Percentiles rank a stretch among this genome's conserved stretches.
phyloP scores from a whole-genome alignment of 1,139 yeast species.

The Debaryomyces udenii region DNA sequence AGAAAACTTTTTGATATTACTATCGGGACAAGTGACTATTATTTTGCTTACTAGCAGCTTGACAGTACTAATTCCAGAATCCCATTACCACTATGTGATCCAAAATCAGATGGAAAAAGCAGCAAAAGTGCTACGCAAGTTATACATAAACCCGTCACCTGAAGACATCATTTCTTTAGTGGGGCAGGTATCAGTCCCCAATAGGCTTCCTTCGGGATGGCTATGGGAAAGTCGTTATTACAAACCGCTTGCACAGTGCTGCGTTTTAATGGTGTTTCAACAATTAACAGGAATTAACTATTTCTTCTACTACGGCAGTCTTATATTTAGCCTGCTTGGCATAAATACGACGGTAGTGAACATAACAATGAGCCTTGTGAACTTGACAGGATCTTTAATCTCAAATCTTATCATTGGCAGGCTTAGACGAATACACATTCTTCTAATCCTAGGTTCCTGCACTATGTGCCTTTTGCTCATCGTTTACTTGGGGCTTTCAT shows the following conservation, averaged over 20 bases:
- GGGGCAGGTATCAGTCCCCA: neutral
- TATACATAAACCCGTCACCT: neutral
- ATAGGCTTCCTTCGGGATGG: slow-evolving; percentile 6
- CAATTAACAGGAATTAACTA: slow-evolving; percentile 40
- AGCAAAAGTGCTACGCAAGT: neutral
- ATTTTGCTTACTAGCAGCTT: slow-evolving; percentile 1
- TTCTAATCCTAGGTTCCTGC: slow-evolving; percentile 10
- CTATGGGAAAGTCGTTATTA: neutral
- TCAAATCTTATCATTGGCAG: slow-evolving; percentile 11
- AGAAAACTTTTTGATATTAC: slow-evolving; percentile 15
- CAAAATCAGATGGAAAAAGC: slow-evolving; percentile 4
- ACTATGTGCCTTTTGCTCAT: slow-evolving; percentile 5
- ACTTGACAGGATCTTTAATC: slow-evolving; percentile 21
- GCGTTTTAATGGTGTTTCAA: slow-evolving; percentile 31
- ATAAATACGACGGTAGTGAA: slow-evolving; percentile 11
- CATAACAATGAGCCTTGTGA: slow-evolving; percentile 19
- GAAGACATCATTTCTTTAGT: slow-evolving; percentile 1
- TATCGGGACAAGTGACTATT: slow-evolving; percentile 19
- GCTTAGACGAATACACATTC: slow-evolving; percentile 1
- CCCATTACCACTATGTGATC: slow-evolving; percentile 6
- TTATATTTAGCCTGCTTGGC: slow-evolving; percentile 19
- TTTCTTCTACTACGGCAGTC: slow-evolving; percentile 35
- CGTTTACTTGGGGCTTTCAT: slow-evolving; percentile 6
- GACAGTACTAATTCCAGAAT: slow-evolving; percentile 9
- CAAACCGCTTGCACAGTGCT: slow-evolving; percentile 16